These are phyloP conservation scores for Wickerhamiella sorbophila DNA, from an alignment of 805 yeast genomes.

Conservation along the genomic window DNA sequence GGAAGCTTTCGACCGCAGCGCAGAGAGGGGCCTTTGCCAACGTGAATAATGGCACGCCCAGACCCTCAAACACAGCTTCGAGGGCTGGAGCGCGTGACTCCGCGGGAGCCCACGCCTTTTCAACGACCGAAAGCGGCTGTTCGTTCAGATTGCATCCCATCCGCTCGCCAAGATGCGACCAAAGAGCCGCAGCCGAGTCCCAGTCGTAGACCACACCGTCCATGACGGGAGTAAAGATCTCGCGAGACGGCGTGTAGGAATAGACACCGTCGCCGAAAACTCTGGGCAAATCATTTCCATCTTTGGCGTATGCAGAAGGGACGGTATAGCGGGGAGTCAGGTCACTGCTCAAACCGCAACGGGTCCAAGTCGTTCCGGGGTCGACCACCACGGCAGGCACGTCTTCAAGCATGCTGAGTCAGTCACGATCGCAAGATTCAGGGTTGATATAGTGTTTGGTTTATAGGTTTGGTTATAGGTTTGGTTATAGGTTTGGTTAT, in stretches of 20 bases:
- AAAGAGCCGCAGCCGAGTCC: constrained; percentile 72
- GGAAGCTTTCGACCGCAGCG: constrained; percentile 73
- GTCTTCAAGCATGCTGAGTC: constrained; percentile 39
- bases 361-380: constrained; percentile 72
- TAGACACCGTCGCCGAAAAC: constrained; percentile 16
- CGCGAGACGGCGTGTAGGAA: constrained; percentile 11
- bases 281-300: constrained; percentile 13
- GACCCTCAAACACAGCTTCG: constrained; percentile 54
- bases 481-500: too few relatives aligned
- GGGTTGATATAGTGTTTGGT: too few relatives aligned
- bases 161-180: constrained; percentile 42
- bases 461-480: too few relatives aligned
- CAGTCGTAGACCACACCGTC: constrained; percentile 40
- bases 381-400: constrained; percentile 81
- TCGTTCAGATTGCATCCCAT: constrained; percentile 44
- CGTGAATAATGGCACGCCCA: constrained; percentile 69
- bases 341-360: constrained; percentile 85
- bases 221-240: constrained; percentile 17
- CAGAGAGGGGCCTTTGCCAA: constrained; percentile 71
- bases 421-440: background rate
- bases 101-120: constrained; percentile 71
- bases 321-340: constrained; percentile 64
- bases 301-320: constrained; percentile 52
- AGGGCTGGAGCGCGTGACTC: constrained; percentile 53
- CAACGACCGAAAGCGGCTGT: constrained; percentile 72